These are phyloP conservation scores for Pleurotus citrinopileatus DNA, from an alignment of 768 basidiomycete species.

Conservation along the genomic window DNA sequence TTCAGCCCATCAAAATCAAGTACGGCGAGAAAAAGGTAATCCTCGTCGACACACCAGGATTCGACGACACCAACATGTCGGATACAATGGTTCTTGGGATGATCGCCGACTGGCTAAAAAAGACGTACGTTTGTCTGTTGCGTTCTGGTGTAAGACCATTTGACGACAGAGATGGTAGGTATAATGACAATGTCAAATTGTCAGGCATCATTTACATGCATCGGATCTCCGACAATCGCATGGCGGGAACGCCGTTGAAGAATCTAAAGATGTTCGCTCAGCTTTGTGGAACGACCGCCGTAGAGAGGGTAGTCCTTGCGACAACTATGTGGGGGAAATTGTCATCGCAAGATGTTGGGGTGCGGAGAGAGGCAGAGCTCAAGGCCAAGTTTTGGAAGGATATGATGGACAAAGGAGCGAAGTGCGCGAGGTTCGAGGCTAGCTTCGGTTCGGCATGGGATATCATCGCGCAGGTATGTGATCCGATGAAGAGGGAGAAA, in stretches of 20 bases:
- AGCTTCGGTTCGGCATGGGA: slow-evolving; percentile 11
- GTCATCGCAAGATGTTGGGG: slow-evolving; percentile 7
- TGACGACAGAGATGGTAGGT: slow-evolving; percentile 14
- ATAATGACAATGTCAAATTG: slow-evolving; percentile 22
- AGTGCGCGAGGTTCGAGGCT: slow-evolving; percentile 4
- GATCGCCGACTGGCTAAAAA: slow-evolving; percentile 16
- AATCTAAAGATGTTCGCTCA: slow-evolving; percentile 49
- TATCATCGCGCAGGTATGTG: slow-evolving; percentile 1
- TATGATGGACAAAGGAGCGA: slow-evolving; percentile 5
- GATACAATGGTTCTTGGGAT: slow-evolving; percentile 15
- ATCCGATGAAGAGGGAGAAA: neutral
- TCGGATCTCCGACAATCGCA: slow-evolving; percentile 32
- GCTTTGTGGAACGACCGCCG: slow-evolving; percentile 41
- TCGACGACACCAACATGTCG: slow-evolving; percentile 16
- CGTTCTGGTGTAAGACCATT: neutral
- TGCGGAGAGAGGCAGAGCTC: slow-evolving; percentile 7
- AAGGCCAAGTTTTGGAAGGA: slow-evolving; percentile 10
- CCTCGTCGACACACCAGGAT: slow-evolving; percentile 22
- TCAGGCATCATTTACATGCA: slow-evolving; percentile 29
- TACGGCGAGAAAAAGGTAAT: slow-evolving; percentile 2
- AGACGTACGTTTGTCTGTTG: slow-evolving; percentile 11
- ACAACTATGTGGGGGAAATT: slow-evolving; percentile 49
- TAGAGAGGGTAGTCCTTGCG: slow-evolving; percentile 44
- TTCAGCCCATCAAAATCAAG: slow-evolving; percentile 1
- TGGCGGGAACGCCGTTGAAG: slow-evolving; percentile 38